Conservation (phyloP, 2,329 filamentous ascomycete species). For the Lachnellula occidentalis region DNA sequence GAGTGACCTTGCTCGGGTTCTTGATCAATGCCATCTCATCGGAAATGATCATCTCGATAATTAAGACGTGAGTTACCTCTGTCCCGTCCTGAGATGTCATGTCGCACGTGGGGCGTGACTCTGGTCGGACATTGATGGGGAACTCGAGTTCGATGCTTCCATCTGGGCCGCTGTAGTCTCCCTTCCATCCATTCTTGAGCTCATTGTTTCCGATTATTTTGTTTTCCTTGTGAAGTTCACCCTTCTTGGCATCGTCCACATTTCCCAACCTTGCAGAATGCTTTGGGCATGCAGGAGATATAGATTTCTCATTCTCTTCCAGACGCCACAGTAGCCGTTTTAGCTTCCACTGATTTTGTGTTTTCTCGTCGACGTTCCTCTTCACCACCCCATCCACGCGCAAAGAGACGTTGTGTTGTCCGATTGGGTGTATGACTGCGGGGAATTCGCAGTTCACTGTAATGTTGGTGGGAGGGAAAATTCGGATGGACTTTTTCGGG, state of each 20-base stretch:
- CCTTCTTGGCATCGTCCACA: slow-evolving; percentile 48
- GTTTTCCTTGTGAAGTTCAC: slow-evolving; percentile 66
- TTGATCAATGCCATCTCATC: slow-evolving; percentile 79
- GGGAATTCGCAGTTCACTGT: slow-evolving; percentile 78
- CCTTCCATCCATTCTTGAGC: slow-evolving; percentile 84
- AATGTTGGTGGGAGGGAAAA: slow-evolving; percentile 95
- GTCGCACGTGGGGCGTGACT: slow-evolving; percentile 67
- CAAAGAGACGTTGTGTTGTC: slow-evolving; percentile 72
- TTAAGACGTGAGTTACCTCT: slow-evolving; percentile 75
- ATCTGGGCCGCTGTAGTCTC: slow-evolving; percentile 57
- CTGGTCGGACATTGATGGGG: slow-evolving; percentile 52
- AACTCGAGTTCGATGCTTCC: slow-evolving; percentile 82
- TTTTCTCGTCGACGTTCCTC: slow-evolving; percentile 61
- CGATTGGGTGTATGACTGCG: slow-evolving; percentile 79
- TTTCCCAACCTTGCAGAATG: slow-evolving; percentile 56
- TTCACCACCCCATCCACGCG: slow-evolving; percentile 81
- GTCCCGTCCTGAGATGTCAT: slow-evolving; percentile 69
- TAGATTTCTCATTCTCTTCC: slow-evolving; percentile 76
- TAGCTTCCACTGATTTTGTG: slow-evolving; percentile 75
- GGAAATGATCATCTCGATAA: slow-evolving; percentile 89
- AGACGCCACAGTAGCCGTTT: slow-evolving; percentile 91
- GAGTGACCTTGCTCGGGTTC: slow-evolving; percentile 63
- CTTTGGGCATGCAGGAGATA: slow-evolving; percentile 73
- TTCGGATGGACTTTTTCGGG: slow-evolving; percentile 84
- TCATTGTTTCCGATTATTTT: slow-evolving; percentile 76